Percentiles rank a stretch among this genome's conserved stretches.
Evolutionary conservation across 2,329 filamentous ascomycete species (phyloP).

Genomic region (Blumeria hordei): DNA sequence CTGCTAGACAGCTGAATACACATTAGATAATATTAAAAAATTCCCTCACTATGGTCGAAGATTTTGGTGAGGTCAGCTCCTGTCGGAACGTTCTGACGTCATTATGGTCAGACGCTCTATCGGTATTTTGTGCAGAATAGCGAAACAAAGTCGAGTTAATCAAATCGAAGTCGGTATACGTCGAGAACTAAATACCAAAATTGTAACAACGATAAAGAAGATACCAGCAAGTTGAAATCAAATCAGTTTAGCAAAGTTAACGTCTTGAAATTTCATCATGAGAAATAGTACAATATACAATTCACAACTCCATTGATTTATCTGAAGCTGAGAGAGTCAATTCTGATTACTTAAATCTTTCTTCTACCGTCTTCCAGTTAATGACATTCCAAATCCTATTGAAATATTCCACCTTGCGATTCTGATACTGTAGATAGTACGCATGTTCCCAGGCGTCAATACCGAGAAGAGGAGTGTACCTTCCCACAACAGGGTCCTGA

Average conservation of each 20-base stretch:
- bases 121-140: too few species aligned
- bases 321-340: neutral
- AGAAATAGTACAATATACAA: neutral
- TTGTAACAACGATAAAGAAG: neutral
- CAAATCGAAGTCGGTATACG: too few species aligned
- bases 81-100: too few species aligned
- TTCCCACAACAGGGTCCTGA: constrained; percentile 72
- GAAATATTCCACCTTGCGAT: constrained; percentile 51
- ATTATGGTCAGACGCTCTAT: too few species aligned
- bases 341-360: constrained; percentile 31
- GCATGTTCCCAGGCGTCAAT: constrained; percentile 95
- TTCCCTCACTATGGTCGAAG: too few species aligned
- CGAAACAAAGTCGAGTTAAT: too few species aligned
- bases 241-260: neutral
- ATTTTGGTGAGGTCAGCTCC: too few species aligned
- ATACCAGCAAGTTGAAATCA: neutral
- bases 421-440: constrained; percentile 67
- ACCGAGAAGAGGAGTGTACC: constrained; percentile 59
- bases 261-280: neutral
- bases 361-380: constrained; percentile 79
- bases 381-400: constrained; percentile 58
- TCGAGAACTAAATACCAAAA: too few species aligned
- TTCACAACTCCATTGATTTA: neutral
- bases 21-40: too few species aligned
- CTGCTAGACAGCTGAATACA: too few species aligned